Evolutionary conservation across 2,329 filamentous ascomycete genomes (phyloP), one percentile per base, ranked within the genome.

Genomic region (Gnomoniopsis sp.): DNA sequence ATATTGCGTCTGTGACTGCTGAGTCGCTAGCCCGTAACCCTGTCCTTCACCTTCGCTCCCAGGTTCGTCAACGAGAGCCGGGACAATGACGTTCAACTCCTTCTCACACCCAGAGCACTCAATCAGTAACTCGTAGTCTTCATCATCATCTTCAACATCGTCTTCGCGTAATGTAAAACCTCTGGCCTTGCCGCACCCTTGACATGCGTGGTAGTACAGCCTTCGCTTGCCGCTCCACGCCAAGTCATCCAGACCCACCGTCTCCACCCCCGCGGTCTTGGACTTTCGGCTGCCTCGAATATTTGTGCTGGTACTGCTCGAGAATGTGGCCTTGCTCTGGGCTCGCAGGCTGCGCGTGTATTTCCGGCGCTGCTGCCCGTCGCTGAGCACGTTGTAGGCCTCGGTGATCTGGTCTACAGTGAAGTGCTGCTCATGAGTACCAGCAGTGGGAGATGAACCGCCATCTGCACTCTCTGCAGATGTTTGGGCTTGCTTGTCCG

Each of bases 191-290:
- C 75, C 46, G 74, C 70, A 14, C 76, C 72, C 34, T 70, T 74
- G 69, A 78, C 78, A 80, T 7, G 68, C 62, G 38, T 70, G 72
- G 64, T 72, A 73, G 71, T 76, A 79, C 22, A 71, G 57, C 19
- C 67, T 68, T 19, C 67, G 64, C 38, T 64, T 68, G 57, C 73
- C 72, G 61, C 77, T 73, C 64, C 71, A 74, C 22, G 67, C 65
- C 47, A 79, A 65, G 63, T 80, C 78, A 65, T 79, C 78, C 21
- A 80, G 68, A 66, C 79, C 77, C 15, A 79, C 69, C 1, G 70
- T 72, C 64, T 80, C 77, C 41, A 76, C 66, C 17, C 75, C 74
- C 1, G 74, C 74, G 54, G 61, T 63, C 41, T 19, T 23, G 1
- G 36, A 21, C 30, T 7, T 57, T 3, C 49, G 38, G 17, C 41